A percentile compares a stretch with the other conserved stretches of the same genome.
These are phyloP conservation scores for Rhinocladiella mackenziei DNA, from an alignment of 2,329 filamentous ascomycete genomes.

Conservation along the genomic window DNA sequence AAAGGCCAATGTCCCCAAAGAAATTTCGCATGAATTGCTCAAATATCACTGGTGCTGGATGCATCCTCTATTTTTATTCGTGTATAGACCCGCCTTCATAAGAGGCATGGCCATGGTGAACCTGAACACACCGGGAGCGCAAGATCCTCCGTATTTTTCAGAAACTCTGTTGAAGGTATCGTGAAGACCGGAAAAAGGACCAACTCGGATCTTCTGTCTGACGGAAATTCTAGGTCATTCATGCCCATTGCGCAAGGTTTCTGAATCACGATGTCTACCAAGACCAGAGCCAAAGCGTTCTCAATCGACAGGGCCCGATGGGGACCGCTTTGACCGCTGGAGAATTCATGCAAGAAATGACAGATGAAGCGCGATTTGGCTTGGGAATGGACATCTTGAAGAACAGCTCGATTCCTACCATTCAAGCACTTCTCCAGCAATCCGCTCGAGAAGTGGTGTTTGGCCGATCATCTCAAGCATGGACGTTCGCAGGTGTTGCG, in stretches of 20 bases:
- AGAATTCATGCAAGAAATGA: constrained; percentile 25
- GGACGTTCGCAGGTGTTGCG: constrained; percentile 33
- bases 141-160: constrained; percentile 30
- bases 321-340: constrained; percentile 11
- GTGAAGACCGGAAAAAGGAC: constrained; percentile 1
- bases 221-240: constrained; percentile 19
- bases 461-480: constrained; percentile 31
- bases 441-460: constrained; percentile 32
- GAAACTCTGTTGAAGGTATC: constrained; percentile 28
- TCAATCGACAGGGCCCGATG: constrained; percentile 14
- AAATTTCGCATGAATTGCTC: constrained; percentile 29
- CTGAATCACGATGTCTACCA: constrained; percentile 29
- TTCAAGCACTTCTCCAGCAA: constrained; percentile 33
- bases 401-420: constrained; percentile 31
- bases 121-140: constrained; percentile 17
- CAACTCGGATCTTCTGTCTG: not conserved
- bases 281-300: constrained; percentile 19
- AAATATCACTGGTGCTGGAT: constrained; percentile 34
- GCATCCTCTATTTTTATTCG: constrained; percentile 32
- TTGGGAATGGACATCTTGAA: constrained; percentile 32
- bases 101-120: constrained; percentile 27
- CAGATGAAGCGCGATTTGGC: constrained; percentile 29
- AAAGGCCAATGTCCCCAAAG: constrained; percentile 29
- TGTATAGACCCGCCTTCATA: constrained; percentile 33
- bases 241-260: constrained; percentile 27